Conservation (phyloP, 129 eudicot species). For the Apium graveolens region DNA sequence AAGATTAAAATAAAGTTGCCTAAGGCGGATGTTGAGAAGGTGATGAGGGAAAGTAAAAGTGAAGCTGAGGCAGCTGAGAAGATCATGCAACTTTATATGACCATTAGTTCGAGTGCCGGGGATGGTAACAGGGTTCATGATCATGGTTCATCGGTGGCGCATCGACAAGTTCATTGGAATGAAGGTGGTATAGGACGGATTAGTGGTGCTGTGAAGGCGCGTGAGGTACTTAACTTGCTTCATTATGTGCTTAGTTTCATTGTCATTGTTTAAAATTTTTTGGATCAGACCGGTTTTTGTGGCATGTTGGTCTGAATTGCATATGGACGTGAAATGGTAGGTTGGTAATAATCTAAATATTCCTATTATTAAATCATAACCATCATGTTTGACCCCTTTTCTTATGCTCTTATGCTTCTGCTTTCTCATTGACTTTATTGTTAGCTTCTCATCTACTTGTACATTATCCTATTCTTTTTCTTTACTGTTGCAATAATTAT, state of each 20-base stretch:
- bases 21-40: constrained; percentile 68
- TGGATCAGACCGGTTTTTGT: not conserved
- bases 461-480: not conserved
- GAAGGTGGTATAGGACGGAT: not conserved
- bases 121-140: not conserved
- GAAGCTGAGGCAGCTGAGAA: constrained; percentile 62
- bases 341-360: too few species aligned
- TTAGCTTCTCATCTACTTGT: not conserved
- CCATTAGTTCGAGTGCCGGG: constrained; percentile 15
- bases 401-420: not conserved
- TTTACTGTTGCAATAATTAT: too few species aligned
- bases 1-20: constrained; percentile 71
- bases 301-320: not conserved
- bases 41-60: constrained; percentile 63
- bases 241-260: constrained; percentile 6
- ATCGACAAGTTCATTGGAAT: constrained; percentile 3
- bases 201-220: constrained; percentile 33
- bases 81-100: constrained; percentile 52
- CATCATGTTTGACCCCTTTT: constrained; percentile 7
- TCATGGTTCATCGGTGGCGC: not conserved
- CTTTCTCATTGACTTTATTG: not conserved
- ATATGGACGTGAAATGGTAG: not conserved
- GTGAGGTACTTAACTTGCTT: constrained; percentile 35
- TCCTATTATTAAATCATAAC: not conserved
- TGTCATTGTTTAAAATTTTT: not conserved